Percentiles rank a stretch among this genome's conserved stretches.
Evolutionary conservation across 2,329 filamentous ascomycete genomes (phyloP).

Genomic region (Elsinoe fawcettii): DNA sequence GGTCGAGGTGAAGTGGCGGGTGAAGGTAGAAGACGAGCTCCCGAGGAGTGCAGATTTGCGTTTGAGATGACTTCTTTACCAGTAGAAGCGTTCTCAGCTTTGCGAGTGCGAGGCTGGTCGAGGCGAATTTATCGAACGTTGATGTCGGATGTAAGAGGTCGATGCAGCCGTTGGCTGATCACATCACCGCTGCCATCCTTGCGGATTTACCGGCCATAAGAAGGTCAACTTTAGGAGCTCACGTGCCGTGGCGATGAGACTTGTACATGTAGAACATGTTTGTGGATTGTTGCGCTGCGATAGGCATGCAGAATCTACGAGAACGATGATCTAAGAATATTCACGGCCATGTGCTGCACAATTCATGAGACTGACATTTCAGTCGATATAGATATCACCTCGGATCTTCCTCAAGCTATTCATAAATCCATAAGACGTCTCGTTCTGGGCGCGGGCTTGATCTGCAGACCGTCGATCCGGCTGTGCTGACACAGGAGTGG

Average conservation of each 20-base stretch:
- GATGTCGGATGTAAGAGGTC: background rate
- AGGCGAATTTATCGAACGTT: constrained; percentile 9
- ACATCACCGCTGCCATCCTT: background rate
- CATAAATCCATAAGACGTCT: constrained; percentile 44
- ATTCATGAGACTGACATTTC: constrained; percentile 3
- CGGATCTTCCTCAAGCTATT: constrained; percentile 46
- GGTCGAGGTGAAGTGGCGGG: no score
- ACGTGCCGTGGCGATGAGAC: background rate
- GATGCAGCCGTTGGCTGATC: constrained; percentile 1
- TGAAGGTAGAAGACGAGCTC: background rate
- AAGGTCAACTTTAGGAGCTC: background rate
- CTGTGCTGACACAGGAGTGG: constrained; percentile 19
- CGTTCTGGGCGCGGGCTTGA: constrained; percentile 23
- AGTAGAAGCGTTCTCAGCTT: background rate
- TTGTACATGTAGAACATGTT: background rate
- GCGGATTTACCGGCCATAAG: constrained; percentile 2
- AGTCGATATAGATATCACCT: constrained; percentile 48
- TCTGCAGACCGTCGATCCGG: constrained; percentile 23
- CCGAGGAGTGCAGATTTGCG: background rate
- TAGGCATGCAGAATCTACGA: no score
- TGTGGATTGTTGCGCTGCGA: no score
- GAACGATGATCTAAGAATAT: background rate
- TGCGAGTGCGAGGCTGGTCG: background rate
- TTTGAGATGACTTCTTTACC: background rate
- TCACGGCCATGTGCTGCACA: background rate